A percentile compares a stretch with the other conserved stretches of the same genome.
Evolutionary conservation across 2,329 filamentous ascomycete genomes (phyloP).

Genomic region (Trichoderma asperellum): DNA sequence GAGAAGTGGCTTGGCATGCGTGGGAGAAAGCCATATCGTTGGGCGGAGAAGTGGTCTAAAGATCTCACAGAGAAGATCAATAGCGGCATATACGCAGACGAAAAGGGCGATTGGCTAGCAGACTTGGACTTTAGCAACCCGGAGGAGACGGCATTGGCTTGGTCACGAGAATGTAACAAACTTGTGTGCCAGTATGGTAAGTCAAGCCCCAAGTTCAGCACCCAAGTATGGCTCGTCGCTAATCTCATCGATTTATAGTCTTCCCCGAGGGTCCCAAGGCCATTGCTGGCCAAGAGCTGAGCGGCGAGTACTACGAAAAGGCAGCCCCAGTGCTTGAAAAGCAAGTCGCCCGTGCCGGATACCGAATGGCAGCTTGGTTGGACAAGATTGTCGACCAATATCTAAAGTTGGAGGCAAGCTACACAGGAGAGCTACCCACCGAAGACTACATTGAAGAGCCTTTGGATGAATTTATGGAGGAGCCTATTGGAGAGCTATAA

Average conservation of each 20-base stretch:
- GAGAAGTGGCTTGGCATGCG: slow-evolving; percentile 63
- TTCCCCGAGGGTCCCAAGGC: slow-evolving; percentile 63
- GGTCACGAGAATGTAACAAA: slow-evolving; percentile 67
- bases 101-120: slow-evolving; percentile 59
- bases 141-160: slow-evolving; percentile 60
- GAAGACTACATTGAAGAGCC: slow-evolving; percentile 28
- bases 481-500: slow-evolving; percentile 35
- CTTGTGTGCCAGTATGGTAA: slow-evolving; percentile 65
- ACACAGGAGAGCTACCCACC: slow-evolving; percentile 25
- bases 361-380: slow-evolving; percentile 69
- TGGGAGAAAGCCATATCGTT: slow-evolving; percentile 52
- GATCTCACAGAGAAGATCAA: slow-evolving; percentile 59
- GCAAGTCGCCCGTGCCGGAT: slow-evolving; percentile 70
- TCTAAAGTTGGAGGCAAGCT: slow-evolving; percentile 32
- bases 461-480: slow-evolving; percentile 32
- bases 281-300: slow-evolving; percentile 63
- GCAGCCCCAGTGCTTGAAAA: slow-evolving; percentile 67
- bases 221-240: background rate
- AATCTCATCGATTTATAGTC: slow-evolving; percentile 43
- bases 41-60: slow-evolving; percentile 61
- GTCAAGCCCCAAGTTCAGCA: slow-evolving; percentile 33
- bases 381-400: slow-evolving; percentile 60
- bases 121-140: slow-evolving; percentile 60
- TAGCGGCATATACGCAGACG: slow-evolving; percentile 56
- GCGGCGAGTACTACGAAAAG: slow-evolving; percentile 64